These are phyloP conservation scores for Cutaneotrichosporon daszewskae DNA, from an alignment of 1,284 basidiomycete species.

Conservation along the genomic window DNA sequence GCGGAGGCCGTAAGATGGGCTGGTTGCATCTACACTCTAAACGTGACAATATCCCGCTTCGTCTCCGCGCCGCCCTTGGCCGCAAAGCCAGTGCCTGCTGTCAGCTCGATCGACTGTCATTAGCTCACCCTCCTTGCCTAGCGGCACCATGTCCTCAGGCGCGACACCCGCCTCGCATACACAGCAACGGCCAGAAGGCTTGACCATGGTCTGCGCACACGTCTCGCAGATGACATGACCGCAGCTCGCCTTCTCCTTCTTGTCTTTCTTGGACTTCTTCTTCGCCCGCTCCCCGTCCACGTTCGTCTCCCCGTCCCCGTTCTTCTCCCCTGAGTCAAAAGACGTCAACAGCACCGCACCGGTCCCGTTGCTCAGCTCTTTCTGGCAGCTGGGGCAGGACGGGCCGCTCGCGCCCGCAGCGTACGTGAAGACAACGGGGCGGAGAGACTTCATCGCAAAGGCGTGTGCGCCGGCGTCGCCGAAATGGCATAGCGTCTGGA, in stretches of 20 bases:
- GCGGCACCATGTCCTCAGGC: slow-evolving; percentile 29
- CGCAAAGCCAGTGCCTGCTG: slow-evolving; percentile 74
- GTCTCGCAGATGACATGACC: slow-evolving; percentile 81
- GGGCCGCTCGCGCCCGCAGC: slow-evolving; percentile 47
- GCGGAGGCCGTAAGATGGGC: too few species aligned
- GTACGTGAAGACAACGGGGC: slow-evolving; percentile 68
- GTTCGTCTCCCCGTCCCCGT: slow-evolving; percentile 32
- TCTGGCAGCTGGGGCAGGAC: slow-evolving; percentile 85
- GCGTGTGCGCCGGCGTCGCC: slow-evolving; percentile 56
- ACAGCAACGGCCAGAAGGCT: slow-evolving; percentile 67
- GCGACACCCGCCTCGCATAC: slow-evolving; percentile 61
- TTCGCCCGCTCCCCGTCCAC: slow-evolving; percentile 28
- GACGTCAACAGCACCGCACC: slow-evolving; percentile 58
- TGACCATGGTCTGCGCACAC: slow-evolving; percentile 74
- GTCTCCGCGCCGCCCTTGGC: slow-evolving; percentile 83
- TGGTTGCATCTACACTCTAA: slow-evolving; percentile 43
- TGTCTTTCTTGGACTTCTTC: slow-evolving; percentile 37
- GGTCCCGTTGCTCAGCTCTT: slow-evolving; percentile 69
- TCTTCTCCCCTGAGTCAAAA: slow-evolving; percentile 19
- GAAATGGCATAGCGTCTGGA: slow-evolving; percentile 78
- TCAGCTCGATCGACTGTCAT: slow-evolving; percentile 1
- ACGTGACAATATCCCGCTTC: slow-evolving; percentile 33
- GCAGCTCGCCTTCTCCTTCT: slow-evolving; percentile 51
- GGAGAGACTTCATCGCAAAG: slow-evolving; percentile 64
- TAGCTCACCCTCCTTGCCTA: slow-evolving; percentile 66